Percentiles rank a stretch among this genome's conserved stretches.
Evolutionary conservation across 768 basidiomycete genomes (phyloP).

Genomic region (Coprinopsis sp.): DNA sequence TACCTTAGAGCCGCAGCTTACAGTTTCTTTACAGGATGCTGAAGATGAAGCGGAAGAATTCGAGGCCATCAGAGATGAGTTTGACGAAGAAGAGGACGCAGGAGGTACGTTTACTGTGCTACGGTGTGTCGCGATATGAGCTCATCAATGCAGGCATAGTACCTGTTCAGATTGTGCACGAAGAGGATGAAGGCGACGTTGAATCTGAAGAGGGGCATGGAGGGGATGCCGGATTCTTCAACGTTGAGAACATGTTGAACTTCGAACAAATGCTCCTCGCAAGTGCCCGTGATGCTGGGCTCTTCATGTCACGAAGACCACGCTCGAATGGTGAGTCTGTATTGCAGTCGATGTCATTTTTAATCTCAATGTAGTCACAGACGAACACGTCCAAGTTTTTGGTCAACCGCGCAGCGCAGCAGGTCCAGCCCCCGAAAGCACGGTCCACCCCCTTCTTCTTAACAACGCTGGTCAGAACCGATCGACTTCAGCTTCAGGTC

Average conservation of each 20-base stretch:
- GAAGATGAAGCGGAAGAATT: conserved; percentile 41
- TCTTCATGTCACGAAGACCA: conserved; percentile 54
- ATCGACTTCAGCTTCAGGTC: conserved; percentile 37
- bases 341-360: conserved; percentile 4
- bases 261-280: conserved; percentile 52
- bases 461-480: conserved; percentile 53
- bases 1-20: background rate
- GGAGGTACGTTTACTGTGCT: conserved; percentile 37
- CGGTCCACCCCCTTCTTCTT: conserved; percentile 77
- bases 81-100: conserved; percentile 59
- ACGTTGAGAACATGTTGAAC: conserved; percentile 49
- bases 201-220: conserved; percentile 63
- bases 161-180: conserved; percentile 55
- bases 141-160: conserved; percentile 16
- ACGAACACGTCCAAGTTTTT: conserved; percentile 59
- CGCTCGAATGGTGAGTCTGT: conserved; percentile 39
- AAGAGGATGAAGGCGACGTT: conserved; percentile 58
- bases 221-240: conserved; percentile 30
- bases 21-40: conserved; percentile 39
- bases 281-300: conserved; percentile 36
- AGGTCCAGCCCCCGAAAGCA: conserved; percentile 58
- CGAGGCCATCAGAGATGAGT: conserved; percentile 44
- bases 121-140: background rate
- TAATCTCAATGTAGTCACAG: conserved; percentile 25
- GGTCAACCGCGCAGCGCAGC: conserved; percentile 53